Percentiles rank a stretch among this genome's conserved stretches.
These are phyloP conservation scores for Sugiyamaella paludigena DNA, from an alignment of 1,139 yeast species.

Conservation along the genomic window DNA sequence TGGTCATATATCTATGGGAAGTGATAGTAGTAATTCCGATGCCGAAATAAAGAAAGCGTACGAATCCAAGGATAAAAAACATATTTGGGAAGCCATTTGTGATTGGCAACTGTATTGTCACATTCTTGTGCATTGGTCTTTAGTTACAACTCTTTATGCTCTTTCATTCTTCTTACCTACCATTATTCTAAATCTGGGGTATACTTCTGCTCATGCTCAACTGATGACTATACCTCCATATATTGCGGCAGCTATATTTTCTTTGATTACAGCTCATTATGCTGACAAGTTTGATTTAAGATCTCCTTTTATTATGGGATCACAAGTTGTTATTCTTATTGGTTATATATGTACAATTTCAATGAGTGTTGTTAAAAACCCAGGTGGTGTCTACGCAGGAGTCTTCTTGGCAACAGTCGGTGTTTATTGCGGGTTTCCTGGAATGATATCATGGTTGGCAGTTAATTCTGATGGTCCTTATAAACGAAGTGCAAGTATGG, in stretches of 20 bases:
- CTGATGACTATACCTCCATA: constrained; percentile 40
- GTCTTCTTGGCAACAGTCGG: constrained; percentile 40
- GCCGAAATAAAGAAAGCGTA: too few species aligned
- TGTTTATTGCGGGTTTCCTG: constrained; percentile 39
- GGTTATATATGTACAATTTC: constrained; percentile 33
- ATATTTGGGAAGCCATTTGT: constrained; percentile 38
- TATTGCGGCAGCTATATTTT: constrained; percentile 35
- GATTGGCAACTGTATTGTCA: constrained; percentile 36
- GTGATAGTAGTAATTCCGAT: too few species aligned
- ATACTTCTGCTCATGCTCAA: constrained; percentile 29
- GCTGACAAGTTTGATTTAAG: constrained; percentile 38
- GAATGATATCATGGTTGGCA: constrained; percentile 42
- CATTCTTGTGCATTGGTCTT: constrained; percentile 48
- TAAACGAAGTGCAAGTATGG: constrained; percentile 43
- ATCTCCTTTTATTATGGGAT: constrained; percentile 38
- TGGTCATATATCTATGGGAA: constrained; percentile 1
- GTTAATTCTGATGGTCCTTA: constrained; percentile 40
- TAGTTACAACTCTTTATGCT: constrained; percentile 31
- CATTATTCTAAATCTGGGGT: constrained; percentile 36
- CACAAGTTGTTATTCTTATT: constrained; percentile 33
- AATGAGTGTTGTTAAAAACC: constrained; percentile 15
- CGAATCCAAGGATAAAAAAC: constrained; percentile 15
- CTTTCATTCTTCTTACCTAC: constrained; percentile 36
- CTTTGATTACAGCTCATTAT: constrained; percentile 35
- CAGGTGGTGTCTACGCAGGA: constrained; percentile 36